These are phyloP conservation scores for Candida fluviatilis DNA, from an alignment of 805 yeast genomes.

Conservation along the genomic window DNA sequence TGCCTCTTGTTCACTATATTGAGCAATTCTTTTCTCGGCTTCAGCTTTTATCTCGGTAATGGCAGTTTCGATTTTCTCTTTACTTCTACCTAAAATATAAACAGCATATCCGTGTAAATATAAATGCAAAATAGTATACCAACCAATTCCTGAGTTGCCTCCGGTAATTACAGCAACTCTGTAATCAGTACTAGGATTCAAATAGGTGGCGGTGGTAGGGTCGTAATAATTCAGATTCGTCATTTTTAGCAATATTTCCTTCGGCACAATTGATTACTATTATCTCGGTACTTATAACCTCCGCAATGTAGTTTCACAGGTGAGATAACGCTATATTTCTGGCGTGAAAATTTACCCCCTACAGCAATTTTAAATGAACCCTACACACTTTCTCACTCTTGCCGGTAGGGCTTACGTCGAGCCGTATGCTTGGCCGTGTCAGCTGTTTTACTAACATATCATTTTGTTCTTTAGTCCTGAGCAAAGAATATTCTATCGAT, in stretches of 20 bases:
- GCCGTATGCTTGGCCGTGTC: too few relatives aligned
- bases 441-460: too few relatives aligned
- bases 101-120: constrained; percentile 37
- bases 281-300: too few relatives aligned
- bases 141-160: constrained; percentile 40
- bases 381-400: too few relatives aligned
- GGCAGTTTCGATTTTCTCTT: constrained; percentile 26
- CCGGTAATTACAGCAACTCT: constrained; percentile 36
- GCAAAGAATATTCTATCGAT: too few relatives aligned
- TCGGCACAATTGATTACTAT: neutral
- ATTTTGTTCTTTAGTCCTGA: too few relatives aligned
- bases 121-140: constrained; percentile 35
- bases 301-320: too few relatives aligned
- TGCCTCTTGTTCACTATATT: constrained; percentile 9
- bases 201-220: constrained; percentile 26
- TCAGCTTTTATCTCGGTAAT: constrained; percentile 29
- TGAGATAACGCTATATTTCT: too few relatives aligned
- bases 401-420: too few relatives aligned
- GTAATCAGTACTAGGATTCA: constrained; percentile 21
- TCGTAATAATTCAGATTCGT: constrained; percentile 15
- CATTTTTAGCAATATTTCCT: too few relatives aligned
- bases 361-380: too few relatives aligned
- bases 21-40: constrained; percentile 20
- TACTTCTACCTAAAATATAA: constrained; percentile 34
- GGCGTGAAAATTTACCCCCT: too few relatives aligned